A percentile compares a stretch with the other conserved stretches of the same genome.
phyloP scores from a whole-genome alignment of 2,329 filamentous ascomycete species.

The Septoria linicola region DNA sequence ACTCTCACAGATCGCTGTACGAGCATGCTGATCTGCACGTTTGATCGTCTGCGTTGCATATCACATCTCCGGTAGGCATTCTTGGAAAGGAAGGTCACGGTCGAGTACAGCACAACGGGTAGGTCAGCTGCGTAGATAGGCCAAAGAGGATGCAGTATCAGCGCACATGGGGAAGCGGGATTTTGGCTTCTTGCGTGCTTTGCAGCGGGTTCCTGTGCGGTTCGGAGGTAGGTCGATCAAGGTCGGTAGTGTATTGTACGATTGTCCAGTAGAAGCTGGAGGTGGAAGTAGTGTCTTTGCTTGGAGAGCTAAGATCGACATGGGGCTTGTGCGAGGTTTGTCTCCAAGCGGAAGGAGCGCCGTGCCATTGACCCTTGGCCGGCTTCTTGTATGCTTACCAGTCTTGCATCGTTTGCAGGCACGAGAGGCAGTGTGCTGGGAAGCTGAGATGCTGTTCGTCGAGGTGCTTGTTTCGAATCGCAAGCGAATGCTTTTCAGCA shows the following conservation, averaged over 20 bases:
- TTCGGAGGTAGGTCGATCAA: not conserved
- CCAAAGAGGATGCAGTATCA: constrained; percentile 21
- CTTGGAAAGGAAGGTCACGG: constrained; percentile 21
- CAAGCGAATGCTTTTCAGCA: constrained; percentile 11
- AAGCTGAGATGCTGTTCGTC: constrained; percentile 12
- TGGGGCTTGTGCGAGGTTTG: not conserved
- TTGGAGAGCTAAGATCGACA: constrained; percentile 8
- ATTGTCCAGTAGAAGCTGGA: constrained; percentile 3
- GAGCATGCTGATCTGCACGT: not conserved
- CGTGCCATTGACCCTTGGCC: not conserved
- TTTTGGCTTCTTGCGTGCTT: constrained; percentile 3
- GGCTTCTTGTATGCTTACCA: not conserved
- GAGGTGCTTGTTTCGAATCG: constrained; percentile 21
- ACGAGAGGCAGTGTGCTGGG: constrained; percentile 3
- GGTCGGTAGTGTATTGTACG: not conserved
- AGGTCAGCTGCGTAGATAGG: constrained; percentile 11
- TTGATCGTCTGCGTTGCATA: not conserved
- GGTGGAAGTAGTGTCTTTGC: not conserved
- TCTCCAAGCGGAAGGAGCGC: constrained; percentile 3
- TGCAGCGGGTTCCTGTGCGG: no score
- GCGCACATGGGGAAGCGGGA: constrained; percentile 21
- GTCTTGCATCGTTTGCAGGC: not conserved
- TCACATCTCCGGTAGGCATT: constrained; percentile 3
- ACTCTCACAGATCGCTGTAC: not conserved
- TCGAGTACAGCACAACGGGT: not conserved